Evolutionary conservation across 192 early-diverging fungal species (phyloP).

Genomic region (Piromyces finnis): DNA sequence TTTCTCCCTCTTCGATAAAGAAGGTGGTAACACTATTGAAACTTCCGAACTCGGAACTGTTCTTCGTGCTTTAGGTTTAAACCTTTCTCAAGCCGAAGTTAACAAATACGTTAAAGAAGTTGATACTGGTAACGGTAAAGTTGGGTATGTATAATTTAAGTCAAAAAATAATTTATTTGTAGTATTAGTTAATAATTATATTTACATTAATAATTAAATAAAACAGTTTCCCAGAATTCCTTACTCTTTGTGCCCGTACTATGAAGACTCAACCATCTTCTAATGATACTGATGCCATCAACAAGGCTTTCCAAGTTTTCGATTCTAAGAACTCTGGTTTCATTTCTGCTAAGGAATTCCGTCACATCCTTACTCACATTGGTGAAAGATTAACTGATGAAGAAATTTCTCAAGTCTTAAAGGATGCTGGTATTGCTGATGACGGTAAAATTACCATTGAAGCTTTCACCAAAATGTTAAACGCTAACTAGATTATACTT

Average conservation of each 20-base stretch:
- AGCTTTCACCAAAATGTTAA: background rate
- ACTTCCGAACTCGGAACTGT: slow-evolving; percentile 47
- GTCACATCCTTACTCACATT: slow-evolving; percentile 65
- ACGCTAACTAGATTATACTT: background rate
- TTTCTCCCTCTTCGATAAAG: slow-evolving; percentile 63
- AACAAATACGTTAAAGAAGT: slow-evolving; percentile 28
- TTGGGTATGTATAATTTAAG: background rate
- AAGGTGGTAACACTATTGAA: slow-evolving; percentile 48
- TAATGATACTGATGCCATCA: slow-evolving; percentile 56
- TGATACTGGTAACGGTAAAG: slow-evolving; percentile 6
- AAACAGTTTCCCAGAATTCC: slow-evolving; percentile 6
- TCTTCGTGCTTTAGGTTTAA: slow-evolving; percentile 59
- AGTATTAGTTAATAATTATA: slow-evolving; percentile 6
- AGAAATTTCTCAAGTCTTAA: background rate
- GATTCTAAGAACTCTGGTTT: slow-evolving; percentile 63
- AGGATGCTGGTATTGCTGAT: background rate
- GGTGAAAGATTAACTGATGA: slow-evolving; percentile 57
- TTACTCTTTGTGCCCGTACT: slow-evolving; percentile 55
- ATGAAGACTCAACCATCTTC: slow-evolving; percentile 49
- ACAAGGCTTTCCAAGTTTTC: slow-evolving; percentile 75
- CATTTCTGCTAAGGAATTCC: slow-evolving; percentile 57
- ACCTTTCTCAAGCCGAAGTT: slow-evolving; percentile 61
- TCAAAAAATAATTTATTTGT: too few species aligned
- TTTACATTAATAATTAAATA: background rate
- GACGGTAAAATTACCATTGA: background rate